Percentiles rank a stretch among this genome's conserved stretches.
phyloP scores from a whole-genome alignment of 371 early-diverging fungal genomes.

The Umbelopsis sp. region DNA sequence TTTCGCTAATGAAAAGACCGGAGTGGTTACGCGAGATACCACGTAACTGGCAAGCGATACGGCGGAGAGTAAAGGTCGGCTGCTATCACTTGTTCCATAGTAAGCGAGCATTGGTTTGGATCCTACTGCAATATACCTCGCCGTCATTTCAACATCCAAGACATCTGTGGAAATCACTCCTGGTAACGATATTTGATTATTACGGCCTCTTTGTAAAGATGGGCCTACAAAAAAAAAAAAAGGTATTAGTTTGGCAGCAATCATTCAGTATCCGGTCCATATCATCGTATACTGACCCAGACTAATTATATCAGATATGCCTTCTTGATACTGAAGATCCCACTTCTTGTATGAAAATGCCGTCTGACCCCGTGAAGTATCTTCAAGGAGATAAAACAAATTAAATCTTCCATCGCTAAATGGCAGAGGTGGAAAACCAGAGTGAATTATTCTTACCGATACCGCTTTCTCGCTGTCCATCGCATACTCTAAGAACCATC shows the following conservation, averaged over 20 bases:
- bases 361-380: slow-evolving; percentile 50
- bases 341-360: slow-evolving; percentile 67
- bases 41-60: slow-evolving; percentile 63
- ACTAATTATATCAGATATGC: slow-evolving; percentile 54
- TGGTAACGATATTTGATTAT: not conserved
- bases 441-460: slow-evolving; percentile 24
- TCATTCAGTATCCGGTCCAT: not conserved
- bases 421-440: too few species aligned
- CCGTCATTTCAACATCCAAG: slow-evolving; percentile 31
- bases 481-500: slow-evolving; percentile 62
- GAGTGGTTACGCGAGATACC: slow-evolving; percentile 58
- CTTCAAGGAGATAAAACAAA: slow-evolving; percentile 9
- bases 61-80: slow-evolving; percentile 58
- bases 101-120: slow-evolving; percentile 61
- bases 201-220: not conserved
- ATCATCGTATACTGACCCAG: slow-evolving; percentile 37
- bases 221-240: not conserved
- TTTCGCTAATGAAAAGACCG: slow-evolving; percentile 65
- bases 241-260: not conserved
- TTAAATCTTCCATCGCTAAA: too few species aligned
- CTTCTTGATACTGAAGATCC: slow-evolving; percentile 56
- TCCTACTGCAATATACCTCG: slow-evolving; percentile 62
- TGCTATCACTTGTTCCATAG: slow-evolving; percentile 59
- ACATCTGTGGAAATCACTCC: not conserved
- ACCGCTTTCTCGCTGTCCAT: slow-evolving; percentile 44